A percentile compares a stretch with the other conserved stretches of the same genome.
These are phyloP conservation scores for Immersiporthe knoxdaviesiana DNA, from an alignment of 2,329 filamentous ascomycete genomes.

Conservation along the genomic window DNA sequence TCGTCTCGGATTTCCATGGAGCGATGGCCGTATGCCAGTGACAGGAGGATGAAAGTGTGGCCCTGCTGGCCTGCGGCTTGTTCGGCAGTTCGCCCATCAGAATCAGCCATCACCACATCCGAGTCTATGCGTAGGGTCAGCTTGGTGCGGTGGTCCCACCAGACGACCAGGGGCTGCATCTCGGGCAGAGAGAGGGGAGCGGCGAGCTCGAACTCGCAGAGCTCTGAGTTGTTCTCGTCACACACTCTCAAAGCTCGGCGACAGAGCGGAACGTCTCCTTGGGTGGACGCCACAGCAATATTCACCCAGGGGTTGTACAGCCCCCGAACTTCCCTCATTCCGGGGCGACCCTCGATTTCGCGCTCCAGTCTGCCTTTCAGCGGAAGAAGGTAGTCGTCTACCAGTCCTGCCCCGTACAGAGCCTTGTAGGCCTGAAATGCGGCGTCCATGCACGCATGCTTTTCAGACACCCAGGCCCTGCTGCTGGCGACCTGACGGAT, in stretches of 20 bases:
- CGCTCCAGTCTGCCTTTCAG: slow-evolving; percentile 45
- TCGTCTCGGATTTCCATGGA: slow-evolving; percentile 42
- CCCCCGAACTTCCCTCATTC: slow-evolving; percentile 41
- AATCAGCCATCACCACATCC: slow-evolving; percentile 31
- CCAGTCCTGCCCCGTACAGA: slow-evolving; percentile 69
- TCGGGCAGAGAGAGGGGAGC: slow-evolving; percentile 49
- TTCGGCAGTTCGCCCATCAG: slow-evolving; percentile 8
- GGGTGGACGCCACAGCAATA: slow-evolving; percentile 49
- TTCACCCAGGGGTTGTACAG: slow-evolving; percentile 52
- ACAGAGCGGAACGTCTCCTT: slow-evolving; percentile 35
- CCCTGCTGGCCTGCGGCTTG: slow-evolving; percentile 36
- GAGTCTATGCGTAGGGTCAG: slow-evolving; percentile 44
- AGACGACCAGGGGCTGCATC: slow-evolving; percentile 44
- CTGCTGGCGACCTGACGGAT: slow-evolving; percentile 59
- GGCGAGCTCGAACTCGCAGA: slow-evolving; percentile 46
- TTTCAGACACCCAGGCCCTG: slow-evolving; percentile 69
- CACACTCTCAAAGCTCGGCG: slow-evolving; percentile 40
- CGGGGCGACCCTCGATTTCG: slow-evolving; percentile 43
- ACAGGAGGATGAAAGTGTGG: slow-evolving; percentile 51
- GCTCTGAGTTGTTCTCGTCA: slow-evolving; percentile 37
- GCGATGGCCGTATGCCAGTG: slow-evolving; percentile 53
- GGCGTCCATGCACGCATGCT: slow-evolving; percentile 76
- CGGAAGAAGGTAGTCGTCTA: slow-evolving; percentile 81
- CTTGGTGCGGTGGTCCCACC: slow-evolving; percentile 41
- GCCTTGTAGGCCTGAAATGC: slow-evolving; percentile 78